Evolutionary conservation across 2,329 filamentous ascomycete species (phyloP), one percentile per base, ranked within the genome.

Genomic region (Endothia cerciana): DNA sequence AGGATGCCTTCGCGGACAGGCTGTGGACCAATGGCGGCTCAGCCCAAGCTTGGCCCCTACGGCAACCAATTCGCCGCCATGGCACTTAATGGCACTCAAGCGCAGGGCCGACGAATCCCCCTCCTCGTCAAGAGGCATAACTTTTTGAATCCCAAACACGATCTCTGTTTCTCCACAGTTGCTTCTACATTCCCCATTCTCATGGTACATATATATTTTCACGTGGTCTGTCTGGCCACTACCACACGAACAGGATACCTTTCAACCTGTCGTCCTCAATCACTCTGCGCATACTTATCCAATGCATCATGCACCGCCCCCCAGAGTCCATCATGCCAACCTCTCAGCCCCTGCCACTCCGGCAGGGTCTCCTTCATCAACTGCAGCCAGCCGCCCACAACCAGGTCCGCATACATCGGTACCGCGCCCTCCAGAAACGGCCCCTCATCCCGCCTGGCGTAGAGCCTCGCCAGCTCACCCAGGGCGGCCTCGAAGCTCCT

Each of bases 351-450:
- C 66, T 81, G 71, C 83, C 83, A 87, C 65, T 70, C 62, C 0
- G 79, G 80, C 63, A 87, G 71, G 33, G 75, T 77, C 17, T 49
- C 72, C 4, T 70, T 67, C 62, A 80, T 69, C 80, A 85, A 83
- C 6, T 78, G 76, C 72, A 88, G 64, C 85, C 86, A 88, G 0
- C 75, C 83, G 1, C 85, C 85, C 0, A 88, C 80, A 41, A 87
- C 85, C 0, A 87, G 71, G 70, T 88, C 86, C 1, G 83, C 85
- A 76, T 87, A 87, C 55, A 71, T 81, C 0, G 79, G 77, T 71
- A 69, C 71, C 1, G 68, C 58, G 0, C 84, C 85, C 1, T 85
- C 74, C 1, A 87, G 30, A 59, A 83, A 87, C 0, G 83, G 82
- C 7, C 84, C 84, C 0, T 69, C 56, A 58, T 83, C 77, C 53